phyloP scores from a whole-genome alignment of 192 early-diverging fungal genomes.

The Pilobolus umbonatus region DNA sequence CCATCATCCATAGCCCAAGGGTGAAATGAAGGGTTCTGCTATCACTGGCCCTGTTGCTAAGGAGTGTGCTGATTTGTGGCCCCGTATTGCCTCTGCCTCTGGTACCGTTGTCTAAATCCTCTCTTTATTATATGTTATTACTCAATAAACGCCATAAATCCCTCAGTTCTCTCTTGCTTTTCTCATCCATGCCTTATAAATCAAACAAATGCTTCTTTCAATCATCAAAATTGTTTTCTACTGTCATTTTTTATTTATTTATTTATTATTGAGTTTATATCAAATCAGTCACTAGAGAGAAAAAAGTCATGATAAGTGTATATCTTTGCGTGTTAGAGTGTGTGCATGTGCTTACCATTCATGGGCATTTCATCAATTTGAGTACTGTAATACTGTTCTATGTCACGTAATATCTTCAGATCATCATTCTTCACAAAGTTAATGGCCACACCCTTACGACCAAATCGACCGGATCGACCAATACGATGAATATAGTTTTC shows the following conservation, averaged over 20 bases:
- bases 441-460: conserved; percentile 98
- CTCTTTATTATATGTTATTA: too few relatives aligned
- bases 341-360: conserved; percentile 39
- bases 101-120: conserved; percentile 62
- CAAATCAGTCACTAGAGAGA: conserved; percentile 8
- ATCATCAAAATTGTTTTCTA: too few relatives aligned
- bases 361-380: conserved; percentile 96
- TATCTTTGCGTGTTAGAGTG: neutral
- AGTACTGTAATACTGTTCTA: conserved; percentile 97
- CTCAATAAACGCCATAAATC: too few relatives aligned
- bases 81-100: conserved; percentile 93
- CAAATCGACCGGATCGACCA: conserved; percentile 96
- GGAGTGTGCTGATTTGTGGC: conserved; percentile 99
- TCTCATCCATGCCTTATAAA: too few relatives aligned
- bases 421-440: conserved; percentile 98
- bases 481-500: conserved; percentile 99
- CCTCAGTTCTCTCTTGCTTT: too few relatives aligned
- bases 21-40: conserved; percentile 76
- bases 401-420: conserved; percentile 87
- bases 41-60: conserved; percentile 99
- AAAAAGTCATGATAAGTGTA: neutral
- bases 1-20: too few relatives aligned
- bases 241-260: too few relatives aligned
- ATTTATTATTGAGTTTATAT: conserved; percentile 1
- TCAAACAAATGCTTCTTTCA: too few relatives aligned